Base-by-base conservation (phyloP, 225 moss, liverwort and hornwort genomes). In the Polytrichum formosum region DNA sequence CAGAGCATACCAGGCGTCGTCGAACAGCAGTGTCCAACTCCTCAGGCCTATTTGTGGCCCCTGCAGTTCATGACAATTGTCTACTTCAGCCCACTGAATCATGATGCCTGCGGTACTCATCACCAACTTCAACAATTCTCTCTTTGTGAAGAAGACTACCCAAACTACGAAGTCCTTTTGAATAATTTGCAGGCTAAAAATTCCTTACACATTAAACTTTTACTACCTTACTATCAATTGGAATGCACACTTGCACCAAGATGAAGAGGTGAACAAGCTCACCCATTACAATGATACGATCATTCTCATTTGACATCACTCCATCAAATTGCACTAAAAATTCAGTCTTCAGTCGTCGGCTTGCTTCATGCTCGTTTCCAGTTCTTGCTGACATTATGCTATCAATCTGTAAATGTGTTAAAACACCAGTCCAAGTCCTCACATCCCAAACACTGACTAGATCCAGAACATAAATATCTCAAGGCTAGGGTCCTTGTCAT, bases 291-390 rank as follows among this genome's bases (percentile, higher is more conserved):
- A 93, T 92, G 70, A 96, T 84, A 53, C 88, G 88, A 80, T 96
- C 96, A 78, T 89, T 85, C 56, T 91, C 91, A 70, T 93, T 90
- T 25, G 93, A 88, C 75, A 90, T 79, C 68, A 93, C 96, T 72
- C 96, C 96, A 75, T 96, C 96, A 78, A 96, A 96, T 70, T 93
- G 96, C 71, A 96, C 91, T 72, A 96, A 76, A 81, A 96, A 96
- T 74, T 96, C 96, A 3, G 96, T 96, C 75, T 96, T 96, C 74
- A 96, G 78, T 69, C 96, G 89, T 80, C 93, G 90, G 74, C 96
- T 96, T 68, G 96, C 96, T 87, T 96, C 96, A 80, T 96, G 91
- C 67, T 96, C 96, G 74, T 83, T 89, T 23, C 80, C 80, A 75
- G 91, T 85, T 86, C 96, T 87, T 75, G 93, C 55, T 27, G 96